phyloP scores from a whole-genome alignment of 2,329 filamentous ascomycete genomes.

The Monilinia aucupariae region DNA sequence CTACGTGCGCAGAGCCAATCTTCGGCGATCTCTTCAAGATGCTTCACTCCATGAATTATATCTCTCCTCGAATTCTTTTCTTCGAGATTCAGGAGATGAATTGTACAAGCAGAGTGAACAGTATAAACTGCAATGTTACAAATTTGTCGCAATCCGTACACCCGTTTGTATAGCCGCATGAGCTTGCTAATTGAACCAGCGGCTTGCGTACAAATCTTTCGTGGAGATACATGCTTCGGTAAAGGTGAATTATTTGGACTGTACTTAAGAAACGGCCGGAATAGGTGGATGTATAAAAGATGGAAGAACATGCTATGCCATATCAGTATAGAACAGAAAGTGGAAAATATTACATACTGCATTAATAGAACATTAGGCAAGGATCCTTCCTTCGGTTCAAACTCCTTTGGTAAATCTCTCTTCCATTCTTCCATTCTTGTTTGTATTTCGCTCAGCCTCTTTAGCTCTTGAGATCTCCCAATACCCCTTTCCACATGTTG shows the following conservation, averaged over 20 bases:
- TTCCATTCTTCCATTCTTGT: conserved; percentile 87
- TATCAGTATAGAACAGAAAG: conserved; percentile 27
- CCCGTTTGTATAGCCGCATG: conserved; percentile 89
- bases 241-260: conserved; percentile 74
- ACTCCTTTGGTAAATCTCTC: conserved; percentile 72
- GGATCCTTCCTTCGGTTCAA: conserved; percentile 85
- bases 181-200: conserved; percentile 87
- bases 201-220: conserved; percentile 85
- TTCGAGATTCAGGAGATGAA: conserved; percentile 86
- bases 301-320: conserved; percentile 87
- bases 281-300: conserved; percentile 89
- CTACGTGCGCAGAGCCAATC: conserved; percentile 87
- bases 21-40: conserved; percentile 92
- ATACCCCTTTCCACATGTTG: conserved; percentile 55
- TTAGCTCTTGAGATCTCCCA: conserved; percentile 78
- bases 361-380: conserved; percentile 72
- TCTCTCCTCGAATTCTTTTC: conserved; percentile 88
- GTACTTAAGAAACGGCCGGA: conserved; percentile 92
- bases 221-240: conserved; percentile 80
- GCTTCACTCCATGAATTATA: conserved; percentile 83
- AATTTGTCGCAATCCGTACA: conserved; percentile 85
- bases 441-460: conserved; percentile 88
- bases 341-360: conserved; percentile 59
- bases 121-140: conserved; percentile 97
- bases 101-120: conserved; percentile 86